A percentile compares a stretch with the other conserved stretches of the same genome.
These are phyloP conservation scores for Delonix regia DNA, from an alignment of 306 rosid genomes.

Conservation along the genomic window DNA sequence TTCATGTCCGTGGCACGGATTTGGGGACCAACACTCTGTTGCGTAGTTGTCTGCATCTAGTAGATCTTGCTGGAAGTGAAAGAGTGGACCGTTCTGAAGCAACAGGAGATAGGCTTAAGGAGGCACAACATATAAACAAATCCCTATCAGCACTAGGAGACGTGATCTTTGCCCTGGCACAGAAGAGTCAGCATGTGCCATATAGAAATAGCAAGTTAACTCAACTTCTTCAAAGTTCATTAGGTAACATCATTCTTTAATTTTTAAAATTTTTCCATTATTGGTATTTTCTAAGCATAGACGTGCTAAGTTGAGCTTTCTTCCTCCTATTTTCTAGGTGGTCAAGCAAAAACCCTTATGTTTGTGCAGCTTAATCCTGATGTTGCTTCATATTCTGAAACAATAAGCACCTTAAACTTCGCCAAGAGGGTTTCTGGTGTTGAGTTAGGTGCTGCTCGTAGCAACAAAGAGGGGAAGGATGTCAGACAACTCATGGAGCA, in stretches of 20 bases:
- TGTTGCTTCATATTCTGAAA: slow-evolving; percentile 82
- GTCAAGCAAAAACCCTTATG: slow-evolving; percentile 99
- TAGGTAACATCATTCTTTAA: slow-evolving; percentile 56
- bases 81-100: slow-evolving; percentile 98
- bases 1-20: slow-evolving; percentile 93
- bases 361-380: slow-evolving; percentile 98
- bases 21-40: slow-evolving; percentile 71
- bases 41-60: slow-evolving; percentile 87
- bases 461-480: slow-evolving; percentile 97
- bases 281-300: slow-evolving; percentile 20
- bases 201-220: slow-evolving; percentile 98
- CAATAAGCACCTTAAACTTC: slow-evolving; percentile 91
- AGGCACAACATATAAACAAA: slow-evolving; percentile 97
- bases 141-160: slow-evolving; percentile 98
- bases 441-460: slow-evolving; percentile 97
- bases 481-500: slow-evolving; percentile 97
- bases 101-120: slow-evolving; percentile 95
- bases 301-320: slow-evolving; percentile 26
- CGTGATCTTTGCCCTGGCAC: slow-evolving; percentile 93
- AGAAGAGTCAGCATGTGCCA: slow-evolving; percentile 88
- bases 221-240: slow-evolving; percentile 95
- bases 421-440: slow-evolving; percentile 99
- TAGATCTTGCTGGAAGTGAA: slow-evolving; percentile 99
- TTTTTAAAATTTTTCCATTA: not conserved
- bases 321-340: slow-evolving; percentile 60